Conservation (phyloP, 2,329 filamentous ascomycete genomes). For the Ceratocystiopsis sp. region DNA sequence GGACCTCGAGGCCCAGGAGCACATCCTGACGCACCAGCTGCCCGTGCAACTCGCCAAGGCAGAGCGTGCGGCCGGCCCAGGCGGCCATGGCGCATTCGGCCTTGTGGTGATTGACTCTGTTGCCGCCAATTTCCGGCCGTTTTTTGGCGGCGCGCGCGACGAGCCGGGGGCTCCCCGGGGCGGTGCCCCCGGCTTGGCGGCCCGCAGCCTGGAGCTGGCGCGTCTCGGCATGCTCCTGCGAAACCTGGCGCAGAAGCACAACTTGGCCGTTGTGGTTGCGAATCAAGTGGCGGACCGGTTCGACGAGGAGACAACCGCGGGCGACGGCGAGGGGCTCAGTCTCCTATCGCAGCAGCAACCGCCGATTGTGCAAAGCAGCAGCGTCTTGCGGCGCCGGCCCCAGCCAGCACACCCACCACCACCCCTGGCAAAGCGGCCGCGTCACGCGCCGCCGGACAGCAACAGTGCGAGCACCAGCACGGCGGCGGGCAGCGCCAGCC, state of each 20-base stretch:
- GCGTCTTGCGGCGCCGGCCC: no score
- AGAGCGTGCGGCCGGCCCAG: conserved; percentile 39
- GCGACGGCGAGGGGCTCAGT: background rate
- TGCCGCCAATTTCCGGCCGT: conserved; percentile 86
- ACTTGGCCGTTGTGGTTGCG: conserved; percentile 74
- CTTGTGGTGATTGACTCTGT: conserved; percentile 81
- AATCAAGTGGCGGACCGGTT: conserved; percentile 95
- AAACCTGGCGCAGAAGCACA: conserved; percentile 54
- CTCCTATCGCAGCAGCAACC: conserved; percentile 3
- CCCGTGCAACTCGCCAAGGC: conserved; percentile 52
- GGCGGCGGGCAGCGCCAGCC: no score
- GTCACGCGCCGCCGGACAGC: conserved; percentile 4
- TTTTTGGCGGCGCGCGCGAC: conserved; percentile 49
- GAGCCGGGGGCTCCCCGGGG: background rate
- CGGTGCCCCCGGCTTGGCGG: conserved; percentile 37
- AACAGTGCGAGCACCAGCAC: background rate
- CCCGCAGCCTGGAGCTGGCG: conserved; percentile 59
- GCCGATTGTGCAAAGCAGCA: background rate
- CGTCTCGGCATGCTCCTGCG: conserved; percentile 61
- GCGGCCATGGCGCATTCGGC: conserved; percentile 30
- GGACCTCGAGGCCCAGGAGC: conserved; percentile 87
- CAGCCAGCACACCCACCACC: no score
- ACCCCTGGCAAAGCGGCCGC: no score
- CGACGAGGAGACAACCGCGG: conserved; percentile 5
- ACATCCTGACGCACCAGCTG: conserved; percentile 84